Conservation (phyloP, 805 yeast genomes). For the Candida andamanensis region DNA sequence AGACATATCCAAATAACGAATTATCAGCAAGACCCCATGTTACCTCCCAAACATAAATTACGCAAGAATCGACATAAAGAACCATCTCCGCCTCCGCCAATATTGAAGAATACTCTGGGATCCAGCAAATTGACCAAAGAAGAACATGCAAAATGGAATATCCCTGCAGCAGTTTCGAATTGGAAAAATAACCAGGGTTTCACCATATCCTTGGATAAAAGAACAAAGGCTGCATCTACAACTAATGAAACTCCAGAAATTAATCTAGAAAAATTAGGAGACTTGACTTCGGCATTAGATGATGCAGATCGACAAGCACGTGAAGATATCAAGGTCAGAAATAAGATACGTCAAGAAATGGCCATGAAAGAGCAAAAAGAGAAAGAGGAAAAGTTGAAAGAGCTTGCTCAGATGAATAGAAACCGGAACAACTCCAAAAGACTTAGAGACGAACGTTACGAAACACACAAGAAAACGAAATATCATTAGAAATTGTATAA, state of each 20-base stretch:
- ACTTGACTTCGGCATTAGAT: constrained; percentile 67
- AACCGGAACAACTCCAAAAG: neutral
- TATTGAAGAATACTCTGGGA: constrained; percentile 32
- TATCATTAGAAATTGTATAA: too few species aligned
- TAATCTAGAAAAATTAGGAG: constrained; percentile 54
- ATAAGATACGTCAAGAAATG: constrained; percentile 20
- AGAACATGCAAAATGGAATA: constrained; percentile 76
- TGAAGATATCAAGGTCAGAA: constrained; percentile 18
- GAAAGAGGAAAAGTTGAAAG: constrained; percentile 23
- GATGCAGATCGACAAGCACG: constrained; percentile 44
- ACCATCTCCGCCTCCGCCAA: constrained; percentile 58
- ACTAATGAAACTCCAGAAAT: constrained; percentile 23
- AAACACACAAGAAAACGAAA: too few species aligned
- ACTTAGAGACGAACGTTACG: neutral
- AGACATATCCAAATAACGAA: constrained; percentile 63
- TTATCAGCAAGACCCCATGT: constrained; percentile 73
- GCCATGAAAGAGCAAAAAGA: constrained; percentile 22
- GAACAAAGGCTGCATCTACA: constrained; percentile 57
- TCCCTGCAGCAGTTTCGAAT: constrained; percentile 87
- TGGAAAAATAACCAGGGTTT: constrained; percentile 95
- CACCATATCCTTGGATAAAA: constrained; percentile 72
- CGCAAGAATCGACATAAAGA: constrained; percentile 66
- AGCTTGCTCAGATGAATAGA: constrained; percentile 24
- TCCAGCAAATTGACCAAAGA: constrained; percentile 50
- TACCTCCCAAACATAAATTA: constrained; percentile 72